phyloP scores from a whole-genome alignment of 805 yeast species.

The Pichia thaimueangensis region DNA sequence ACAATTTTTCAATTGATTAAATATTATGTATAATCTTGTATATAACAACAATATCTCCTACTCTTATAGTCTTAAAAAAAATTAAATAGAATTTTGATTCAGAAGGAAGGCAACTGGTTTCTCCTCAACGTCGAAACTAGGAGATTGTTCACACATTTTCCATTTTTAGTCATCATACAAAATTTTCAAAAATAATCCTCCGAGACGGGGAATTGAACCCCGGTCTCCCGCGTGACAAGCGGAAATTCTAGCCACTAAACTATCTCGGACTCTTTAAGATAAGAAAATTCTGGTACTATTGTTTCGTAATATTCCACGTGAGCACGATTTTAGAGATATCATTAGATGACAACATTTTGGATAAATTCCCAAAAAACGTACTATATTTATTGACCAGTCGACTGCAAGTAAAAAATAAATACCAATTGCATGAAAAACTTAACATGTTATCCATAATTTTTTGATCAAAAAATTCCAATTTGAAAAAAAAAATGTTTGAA shows the following conservation, averaged over 20 bases:
- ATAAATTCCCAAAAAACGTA: too few species aligned
- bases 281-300: too few species aligned
- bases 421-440: too few species aligned
- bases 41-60: neutral
- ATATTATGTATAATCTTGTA: neutral
- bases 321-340: too few species aligned
- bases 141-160: constrained; percentile 25
- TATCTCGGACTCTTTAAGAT: constrained; percentile 30
- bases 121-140: constrained; percentile 22
- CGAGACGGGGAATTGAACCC: constrained; percentile 40
- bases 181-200: constrained; percentile 21
- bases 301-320: too few species aligned
- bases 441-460: too few species aligned
- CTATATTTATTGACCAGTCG: too few species aligned
- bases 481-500: too few species aligned
- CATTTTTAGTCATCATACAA: constrained; percentile 18
- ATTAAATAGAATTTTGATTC: constrained; percentile 8
- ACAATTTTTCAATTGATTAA: neutral
- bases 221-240: constrained; percentile 41
- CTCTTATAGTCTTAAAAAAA: constrained; percentile 1
- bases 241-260: constrained; percentile 38
- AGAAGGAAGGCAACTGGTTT: constrained; percentile 21
- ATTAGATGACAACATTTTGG: too few species aligned
- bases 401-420: too few species aligned
- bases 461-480: too few species aligned